Conservation (phyloP, 345 rosid species). For the Populus ilicifolia region DNA sequence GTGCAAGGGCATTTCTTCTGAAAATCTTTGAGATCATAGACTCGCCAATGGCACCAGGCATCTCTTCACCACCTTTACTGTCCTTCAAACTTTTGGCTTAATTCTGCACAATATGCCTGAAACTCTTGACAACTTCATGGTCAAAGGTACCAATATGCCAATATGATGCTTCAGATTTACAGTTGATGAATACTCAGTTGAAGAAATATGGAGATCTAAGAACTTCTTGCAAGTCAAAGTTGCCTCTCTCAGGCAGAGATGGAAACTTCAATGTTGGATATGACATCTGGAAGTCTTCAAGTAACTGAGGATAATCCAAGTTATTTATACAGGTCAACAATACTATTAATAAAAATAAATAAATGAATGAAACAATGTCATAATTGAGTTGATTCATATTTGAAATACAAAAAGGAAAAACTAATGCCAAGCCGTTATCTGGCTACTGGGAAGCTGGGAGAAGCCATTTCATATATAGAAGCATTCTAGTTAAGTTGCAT, state of each 20-base stretch:
- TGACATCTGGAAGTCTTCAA: conserved; percentile 68
- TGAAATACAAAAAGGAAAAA: not conserved
- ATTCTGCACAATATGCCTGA: not conserved
- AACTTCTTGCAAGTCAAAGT: conserved; percentile 73
- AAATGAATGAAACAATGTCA: not conserved
- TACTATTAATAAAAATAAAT: not conserved
- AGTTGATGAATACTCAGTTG: conserved; percentile 48
- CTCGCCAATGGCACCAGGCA: not conserved
- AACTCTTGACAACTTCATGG: not conserved
- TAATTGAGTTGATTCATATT: not conserved
- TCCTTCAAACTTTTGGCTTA: not conserved
- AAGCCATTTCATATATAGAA: not conserved
- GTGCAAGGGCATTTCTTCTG: not conserved
- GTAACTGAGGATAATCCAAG: conserved; percentile 54
- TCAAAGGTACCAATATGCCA: conserved; percentile 1
- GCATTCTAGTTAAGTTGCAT: not conserved
- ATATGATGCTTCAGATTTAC: conserved; percentile 7
- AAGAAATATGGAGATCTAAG: conserved; percentile 81
- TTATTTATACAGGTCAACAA: conserved; percentile 10
- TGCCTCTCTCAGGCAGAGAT: conserved; percentile 75
- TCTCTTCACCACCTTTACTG: not conserved
- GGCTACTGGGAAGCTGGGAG: not conserved
- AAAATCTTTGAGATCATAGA: not conserved
- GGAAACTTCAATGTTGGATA: conserved; percentile 73
- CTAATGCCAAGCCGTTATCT: conserved; percentile 1